A percentile compares a stretch with the other conserved stretches of the same genome.
Conservation (phyloP, 345 rosid species). For the Salix koriyanagi region DNA sequence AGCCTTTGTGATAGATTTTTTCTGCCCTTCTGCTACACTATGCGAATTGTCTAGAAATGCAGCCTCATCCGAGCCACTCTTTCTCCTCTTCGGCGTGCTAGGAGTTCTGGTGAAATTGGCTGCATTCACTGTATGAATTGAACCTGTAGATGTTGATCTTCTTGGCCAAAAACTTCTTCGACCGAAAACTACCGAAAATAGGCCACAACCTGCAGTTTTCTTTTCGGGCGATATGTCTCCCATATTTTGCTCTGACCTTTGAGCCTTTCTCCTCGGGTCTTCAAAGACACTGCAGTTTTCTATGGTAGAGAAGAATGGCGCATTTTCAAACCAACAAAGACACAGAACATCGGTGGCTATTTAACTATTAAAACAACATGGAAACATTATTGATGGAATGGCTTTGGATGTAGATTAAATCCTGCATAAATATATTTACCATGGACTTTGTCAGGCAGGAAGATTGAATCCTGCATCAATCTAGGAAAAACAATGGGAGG, state of each 20-base stretch:
- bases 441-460: neutral
- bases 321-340: neutral
- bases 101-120: slow-evolving; percentile 38
- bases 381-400: neutral
- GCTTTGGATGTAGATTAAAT: neutral
- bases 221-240: slow-evolving; percentile 39
- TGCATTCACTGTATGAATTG: slow-evolving; percentile 28
- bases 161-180: slow-evolving; percentile 51
- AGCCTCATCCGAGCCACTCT: slow-evolving; percentile 48
- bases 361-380: neutral
- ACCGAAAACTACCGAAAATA: slow-evolving; percentile 61
- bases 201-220: slow-evolving; percentile 54
- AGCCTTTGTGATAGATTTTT: slow-evolving; percentile 29
- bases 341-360: neutral
- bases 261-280: neutral
- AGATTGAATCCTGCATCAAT: neutral
- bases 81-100: slow-evolving; percentile 38
- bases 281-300: neutral
- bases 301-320: neutral
- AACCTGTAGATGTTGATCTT: slow-evolving; percentile 53
- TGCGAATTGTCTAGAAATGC: slow-evolving; percentile 18
- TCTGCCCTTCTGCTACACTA: slow-evolving; percentile 13
- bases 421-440: neutral
- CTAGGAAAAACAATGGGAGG: neutral
- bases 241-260: slow-evolving; percentile 17